Percentiles rank a stretch among this genome's conserved stretches.
These are phyloP conservation scores for Fusarium papillatum DNA, from an alignment of 2,329 filamentous ascomycete genomes.

Conservation along the genomic window DNA sequence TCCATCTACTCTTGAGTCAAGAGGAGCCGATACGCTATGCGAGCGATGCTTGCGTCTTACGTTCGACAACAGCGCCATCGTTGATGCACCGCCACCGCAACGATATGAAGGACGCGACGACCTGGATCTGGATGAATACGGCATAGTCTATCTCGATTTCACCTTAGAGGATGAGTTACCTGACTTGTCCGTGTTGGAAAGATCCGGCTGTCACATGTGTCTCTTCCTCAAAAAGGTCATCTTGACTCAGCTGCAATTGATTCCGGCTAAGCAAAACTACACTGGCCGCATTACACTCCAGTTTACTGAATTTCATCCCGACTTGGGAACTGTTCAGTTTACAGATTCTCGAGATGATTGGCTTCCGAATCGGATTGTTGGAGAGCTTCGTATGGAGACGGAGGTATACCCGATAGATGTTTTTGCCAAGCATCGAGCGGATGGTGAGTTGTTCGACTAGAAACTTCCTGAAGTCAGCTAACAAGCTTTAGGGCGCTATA, in stretches of 20 bases:
- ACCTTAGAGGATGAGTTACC: not conserved
- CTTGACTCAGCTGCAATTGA: not conserved
- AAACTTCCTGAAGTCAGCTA: not conserved
- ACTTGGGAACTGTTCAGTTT: not conserved
- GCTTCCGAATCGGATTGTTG: not conserved
- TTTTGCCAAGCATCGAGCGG: not conserved
- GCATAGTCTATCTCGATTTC: not conserved
- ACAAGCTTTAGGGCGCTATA: not conserved
- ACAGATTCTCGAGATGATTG: not conserved
- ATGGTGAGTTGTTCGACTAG: not conserved
- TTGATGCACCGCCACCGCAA: not conserved
- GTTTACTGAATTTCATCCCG: not conserved
- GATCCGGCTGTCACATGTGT: not conserved
- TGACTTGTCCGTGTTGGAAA: not conserved
- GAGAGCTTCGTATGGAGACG: not conserved
- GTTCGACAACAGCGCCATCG: not conserved
- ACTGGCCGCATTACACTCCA: not conserved
- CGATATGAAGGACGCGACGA: not conserved
- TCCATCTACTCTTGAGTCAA: no score
- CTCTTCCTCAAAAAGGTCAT: not conserved
- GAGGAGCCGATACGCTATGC: not conserved
- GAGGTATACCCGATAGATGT: not conserved
- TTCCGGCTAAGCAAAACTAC: not conserved
- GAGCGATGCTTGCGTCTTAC: not conserved
- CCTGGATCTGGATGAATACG: not conserved